Percentiles rank a stretch among this genome's conserved stretches.
These are phyloP conservation scores for Dioscorea zingiberensis DNA, from an alignment of 106 monocot species.

Conservation along the genomic window DNA sequence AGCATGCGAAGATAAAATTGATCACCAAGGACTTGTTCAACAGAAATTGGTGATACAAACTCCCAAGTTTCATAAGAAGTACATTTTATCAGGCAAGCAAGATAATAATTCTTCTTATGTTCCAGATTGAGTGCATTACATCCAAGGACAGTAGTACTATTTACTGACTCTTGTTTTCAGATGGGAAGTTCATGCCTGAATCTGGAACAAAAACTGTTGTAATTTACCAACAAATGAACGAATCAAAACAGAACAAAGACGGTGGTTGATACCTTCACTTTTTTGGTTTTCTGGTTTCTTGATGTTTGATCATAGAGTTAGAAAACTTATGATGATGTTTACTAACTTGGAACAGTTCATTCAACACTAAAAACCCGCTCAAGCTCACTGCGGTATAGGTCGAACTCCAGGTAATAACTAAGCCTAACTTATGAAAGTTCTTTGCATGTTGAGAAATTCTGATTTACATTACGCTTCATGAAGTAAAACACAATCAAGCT, in stretches of 20 bases:
- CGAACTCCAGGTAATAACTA: neutral
- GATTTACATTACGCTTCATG: neutral
- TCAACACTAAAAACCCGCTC: neutral
- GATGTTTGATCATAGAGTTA: neutral
- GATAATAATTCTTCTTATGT: neutral
- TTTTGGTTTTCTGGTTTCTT: neutral
- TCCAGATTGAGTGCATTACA: neutral
- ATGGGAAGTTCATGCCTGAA: neutral
- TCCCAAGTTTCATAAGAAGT: constrained; percentile 80
- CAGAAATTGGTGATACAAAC: constrained; percentile 53
- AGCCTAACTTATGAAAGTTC: neutral
- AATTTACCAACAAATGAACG: neutral
- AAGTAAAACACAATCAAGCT: neutral
- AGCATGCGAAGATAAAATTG: constrained; percentile 50
- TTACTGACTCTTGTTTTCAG: neutral
- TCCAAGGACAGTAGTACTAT: no score
- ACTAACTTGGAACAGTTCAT: neutral
- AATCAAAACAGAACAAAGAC: neutral
- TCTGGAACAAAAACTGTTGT: neutral
- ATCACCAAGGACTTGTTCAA: constrained; percentile 57
- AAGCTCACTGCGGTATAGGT: neutral
- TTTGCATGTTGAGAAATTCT: neutral
- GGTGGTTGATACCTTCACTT: neutral
- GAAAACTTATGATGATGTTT: neutral
- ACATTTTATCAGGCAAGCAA: constrained; percentile 64